phyloP scores from a whole-genome alignment of 2,329 filamentous ascomycete species.

The Colletotrichum liriopes region DNA sequence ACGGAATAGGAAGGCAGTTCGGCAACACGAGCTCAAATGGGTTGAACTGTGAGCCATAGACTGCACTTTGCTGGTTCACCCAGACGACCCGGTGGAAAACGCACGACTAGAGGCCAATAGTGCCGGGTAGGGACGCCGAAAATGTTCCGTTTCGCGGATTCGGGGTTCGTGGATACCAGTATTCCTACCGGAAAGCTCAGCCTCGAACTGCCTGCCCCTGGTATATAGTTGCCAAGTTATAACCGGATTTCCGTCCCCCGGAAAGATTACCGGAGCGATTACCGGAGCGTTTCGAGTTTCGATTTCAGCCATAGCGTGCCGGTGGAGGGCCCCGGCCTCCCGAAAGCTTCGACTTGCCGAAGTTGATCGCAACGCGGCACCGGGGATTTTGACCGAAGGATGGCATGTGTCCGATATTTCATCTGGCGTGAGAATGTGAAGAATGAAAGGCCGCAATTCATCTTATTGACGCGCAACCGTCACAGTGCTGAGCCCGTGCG shows the following conservation, averaged over 20 bases:
- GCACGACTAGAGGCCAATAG: not conserved
- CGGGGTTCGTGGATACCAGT: not conserved
- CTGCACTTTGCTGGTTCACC: not conserved
- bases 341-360: not conserved
- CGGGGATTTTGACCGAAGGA: not conserved
- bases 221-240: constrained; percentile 7
- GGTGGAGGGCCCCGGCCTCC: not conserved
- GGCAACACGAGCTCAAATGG: not conserved
- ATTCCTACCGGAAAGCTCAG: not conserved
- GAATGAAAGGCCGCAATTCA: not conserved
- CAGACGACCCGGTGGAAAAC: not conserved
- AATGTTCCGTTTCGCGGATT: not conserved
- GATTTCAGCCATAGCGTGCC: not conserved
- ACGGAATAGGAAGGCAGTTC: not conserved
- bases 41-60: not conserved
- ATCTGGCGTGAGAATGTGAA: not conserved
- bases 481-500: constrained; percentile 21
- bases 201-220: not conserved
- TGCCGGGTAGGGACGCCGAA: not conserved
- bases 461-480: constrained; percentile 18
- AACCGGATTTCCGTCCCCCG: not conserved
- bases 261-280: not conserved
- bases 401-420: not conserved
- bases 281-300: not conserved
- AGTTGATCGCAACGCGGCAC: not conserved